phyloP scores from a whole-genome alignment of 192 early-diverging fungal genomes.

The Martensiomyces pterosporus region DNA sequence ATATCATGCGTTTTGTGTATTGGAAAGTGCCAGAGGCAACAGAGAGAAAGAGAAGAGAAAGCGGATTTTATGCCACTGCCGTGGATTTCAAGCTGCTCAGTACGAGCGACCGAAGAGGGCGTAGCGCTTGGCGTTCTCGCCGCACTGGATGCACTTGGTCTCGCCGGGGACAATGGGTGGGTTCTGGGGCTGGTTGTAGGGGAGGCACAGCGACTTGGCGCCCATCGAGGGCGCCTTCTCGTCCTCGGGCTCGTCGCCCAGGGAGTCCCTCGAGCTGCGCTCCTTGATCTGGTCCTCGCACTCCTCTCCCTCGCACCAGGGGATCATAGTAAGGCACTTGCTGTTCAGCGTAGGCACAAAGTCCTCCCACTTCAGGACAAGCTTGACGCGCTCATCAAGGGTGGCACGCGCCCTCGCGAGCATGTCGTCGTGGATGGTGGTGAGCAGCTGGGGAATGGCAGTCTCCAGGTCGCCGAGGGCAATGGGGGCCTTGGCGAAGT shows the following conservation, averaged over 20 bases:
- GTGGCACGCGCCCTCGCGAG: slow-evolving; percentile 75
- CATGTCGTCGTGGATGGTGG: slow-evolving; percentile 87
- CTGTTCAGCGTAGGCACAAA: slow-evolving; percentile 88
- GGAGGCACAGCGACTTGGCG: slow-evolving; percentile 98
- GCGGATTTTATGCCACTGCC: too few species aligned
- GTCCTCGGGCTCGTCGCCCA: slow-evolving; percentile 74
- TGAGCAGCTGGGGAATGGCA: slow-evolving; percentile 59
- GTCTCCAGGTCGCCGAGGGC: slow-evolving; percentile 58
- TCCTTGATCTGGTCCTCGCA: slow-evolving; percentile 99
- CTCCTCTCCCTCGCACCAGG: slow-evolving; percentile 88
- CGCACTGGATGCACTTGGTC: slow-evolving; percentile 86
- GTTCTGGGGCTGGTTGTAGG: slow-evolving; percentile 86
- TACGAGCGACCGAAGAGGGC: slow-evolving; percentile 83
- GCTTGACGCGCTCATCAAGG: slow-evolving; percentile 69
- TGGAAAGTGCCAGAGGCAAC: too few species aligned
- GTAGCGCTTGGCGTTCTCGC: slow-evolving; percentile 71
- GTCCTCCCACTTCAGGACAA: slow-evolving; percentile 84
- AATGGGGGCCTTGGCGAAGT: slow-evolving; percentile 57
- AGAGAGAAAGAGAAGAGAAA: too few species aligned
- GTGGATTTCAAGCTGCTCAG: too few species aligned
- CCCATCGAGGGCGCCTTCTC: slow-evolving; percentile 99
- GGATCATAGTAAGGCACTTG: slow-evolving; percentile 84
- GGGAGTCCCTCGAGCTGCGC: slow-evolving; percentile 64
- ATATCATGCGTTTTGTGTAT: too few species aligned
- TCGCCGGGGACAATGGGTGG: slow-evolving; percentile 75